Percentiles rank a stretch among this genome's conserved stretches.
phyloP scores from a whole-genome alignment of 495 filamentous ascomycete genomes.

The Aspergillus ostianus region DNA sequence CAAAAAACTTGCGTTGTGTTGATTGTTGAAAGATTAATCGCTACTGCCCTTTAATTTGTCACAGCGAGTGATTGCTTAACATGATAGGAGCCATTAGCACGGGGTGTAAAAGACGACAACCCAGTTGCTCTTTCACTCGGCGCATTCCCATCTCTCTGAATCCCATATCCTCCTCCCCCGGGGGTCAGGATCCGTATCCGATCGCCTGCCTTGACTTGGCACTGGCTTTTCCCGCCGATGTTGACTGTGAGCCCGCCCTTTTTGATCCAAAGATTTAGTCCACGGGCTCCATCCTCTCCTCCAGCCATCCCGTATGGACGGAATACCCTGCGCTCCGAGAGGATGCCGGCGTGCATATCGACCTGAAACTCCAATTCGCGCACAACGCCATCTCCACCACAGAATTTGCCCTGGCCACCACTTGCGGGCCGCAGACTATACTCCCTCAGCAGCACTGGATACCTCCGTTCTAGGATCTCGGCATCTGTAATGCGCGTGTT shows the following conservation, averaged over 20 bases:
- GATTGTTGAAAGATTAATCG: too few species aligned
- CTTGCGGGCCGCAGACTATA: conserved; percentile 70
- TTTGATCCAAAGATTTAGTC: conserved; percentile 83
- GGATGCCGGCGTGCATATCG: conserved; percentile 80
- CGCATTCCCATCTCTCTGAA: too few species aligned
- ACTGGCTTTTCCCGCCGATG: conserved; percentile 91
- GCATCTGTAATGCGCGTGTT: conserved; percentile 97
- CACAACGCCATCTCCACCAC: conserved; percentile 85
- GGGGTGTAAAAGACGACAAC: too few species aligned
- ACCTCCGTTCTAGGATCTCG: conserved; percentile 89
- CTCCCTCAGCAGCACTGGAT: conserved; percentile 81
- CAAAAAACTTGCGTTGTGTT: too few species aligned
- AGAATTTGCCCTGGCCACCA: conserved; percentile 72
- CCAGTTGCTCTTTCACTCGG: too few species aligned
- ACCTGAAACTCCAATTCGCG: conserved; percentile 94
- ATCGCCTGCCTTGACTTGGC: conserved; percentile 79
- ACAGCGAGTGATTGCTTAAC: too few species aligned
- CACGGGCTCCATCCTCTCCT: conserved; percentile 76
- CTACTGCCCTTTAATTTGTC: too few species aligned
- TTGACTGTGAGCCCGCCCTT: conserved; percentile 64
- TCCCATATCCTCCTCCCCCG: conserved; percentile 45
- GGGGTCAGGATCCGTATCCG: conserved; percentile 69
- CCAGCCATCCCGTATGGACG: conserved; percentile 88
- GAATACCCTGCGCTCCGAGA: conserved; percentile 84
- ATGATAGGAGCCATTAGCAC: too few species aligned